These are phyloP conservation scores for Fusarium sp. DNA, from an alignment of 2,329 filamentous ascomycete genomes.

Conservation along the genomic window DNA sequence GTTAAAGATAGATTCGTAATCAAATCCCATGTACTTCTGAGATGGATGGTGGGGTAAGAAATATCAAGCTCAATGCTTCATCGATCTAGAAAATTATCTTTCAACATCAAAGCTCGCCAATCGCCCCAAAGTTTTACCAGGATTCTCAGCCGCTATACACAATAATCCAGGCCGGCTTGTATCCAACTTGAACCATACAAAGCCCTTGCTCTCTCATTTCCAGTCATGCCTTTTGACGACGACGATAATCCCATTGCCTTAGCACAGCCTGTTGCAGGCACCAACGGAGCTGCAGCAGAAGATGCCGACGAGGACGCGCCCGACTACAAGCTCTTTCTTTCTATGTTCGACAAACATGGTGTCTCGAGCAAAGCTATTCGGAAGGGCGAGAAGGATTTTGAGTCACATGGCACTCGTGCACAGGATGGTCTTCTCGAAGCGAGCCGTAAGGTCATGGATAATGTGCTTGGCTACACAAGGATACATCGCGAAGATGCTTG, in stretches of 20 bases:
- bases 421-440: constrained; percentile 83
- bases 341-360: constrained; percentile 63
- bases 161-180: not conserved
- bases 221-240: constrained; percentile 59
- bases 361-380: constrained; percentile 76
- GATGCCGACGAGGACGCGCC: constrained; percentile 82
- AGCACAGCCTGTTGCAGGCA: constrained; percentile 34
- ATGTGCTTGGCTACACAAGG: constrained; percentile 82
- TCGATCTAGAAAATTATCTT: constrained; percentile 39
- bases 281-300: constrained; percentile 56
- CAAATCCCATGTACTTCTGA: accelerated
- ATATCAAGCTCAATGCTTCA: constrained; percentile 31
- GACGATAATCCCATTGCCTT: constrained; percentile 54
- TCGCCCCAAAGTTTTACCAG: not conserved
- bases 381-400: constrained; percentile 97
- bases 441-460: constrained; percentile 88
- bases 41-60: not conserved
- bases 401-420: constrained; percentile 86
- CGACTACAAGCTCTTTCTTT: constrained; percentile 81
- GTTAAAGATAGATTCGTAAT: accelerated
- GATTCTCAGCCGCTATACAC: not conserved
- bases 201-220: not conserved
- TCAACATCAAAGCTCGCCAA: constrained; percentile 20
- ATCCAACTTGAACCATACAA: not conserved
- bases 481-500: constrained; percentile 76